phyloP scores from a whole-genome alignment of 768 basidiomycete genomes.

The Dacryopinax primogenitus region DNA sequence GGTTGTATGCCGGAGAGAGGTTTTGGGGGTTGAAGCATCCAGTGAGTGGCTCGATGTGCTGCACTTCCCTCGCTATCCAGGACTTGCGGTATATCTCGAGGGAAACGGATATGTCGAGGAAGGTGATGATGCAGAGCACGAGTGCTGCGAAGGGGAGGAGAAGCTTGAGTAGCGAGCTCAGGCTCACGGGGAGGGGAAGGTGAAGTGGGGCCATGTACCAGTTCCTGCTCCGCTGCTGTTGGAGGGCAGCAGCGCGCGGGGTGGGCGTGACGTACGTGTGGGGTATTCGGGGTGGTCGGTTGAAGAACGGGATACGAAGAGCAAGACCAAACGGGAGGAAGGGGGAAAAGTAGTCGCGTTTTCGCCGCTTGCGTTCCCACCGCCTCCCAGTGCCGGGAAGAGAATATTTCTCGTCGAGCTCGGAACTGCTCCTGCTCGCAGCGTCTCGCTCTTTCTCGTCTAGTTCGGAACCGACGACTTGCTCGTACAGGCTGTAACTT shows the following conservation, averaged over 20 bases:
- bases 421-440: neutral
- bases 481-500: neutral
- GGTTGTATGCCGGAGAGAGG: slow-evolving; percentile 47
- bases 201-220: neutral
- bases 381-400: neutral
- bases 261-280: too few relatives aligned
- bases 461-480: neutral
- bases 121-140: neutral
- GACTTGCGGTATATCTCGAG: slow-evolving; percentile 45
- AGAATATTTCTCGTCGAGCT: neutral
- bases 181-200: neutral
- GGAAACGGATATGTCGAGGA: neutral
- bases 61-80: slow-evolving; percentile 66
- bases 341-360: neutral
- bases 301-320: neutral
- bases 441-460: neutral
- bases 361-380: neutral
- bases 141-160: neutral
- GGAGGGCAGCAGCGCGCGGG: neutral
- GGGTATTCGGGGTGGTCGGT: neutral
- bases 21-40: slow-evolving; percentile 60
- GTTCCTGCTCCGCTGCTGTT: neutral
- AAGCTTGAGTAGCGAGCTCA: neutral
- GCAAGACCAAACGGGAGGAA: neutral
- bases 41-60: slow-evolving; percentile 45